Percentiles rank a stretch among this genome's conserved stretches.
Evolutionary conservation across 441 rosid species (phyloP).

Genomic region (Aleurites moluccanus): DNA sequence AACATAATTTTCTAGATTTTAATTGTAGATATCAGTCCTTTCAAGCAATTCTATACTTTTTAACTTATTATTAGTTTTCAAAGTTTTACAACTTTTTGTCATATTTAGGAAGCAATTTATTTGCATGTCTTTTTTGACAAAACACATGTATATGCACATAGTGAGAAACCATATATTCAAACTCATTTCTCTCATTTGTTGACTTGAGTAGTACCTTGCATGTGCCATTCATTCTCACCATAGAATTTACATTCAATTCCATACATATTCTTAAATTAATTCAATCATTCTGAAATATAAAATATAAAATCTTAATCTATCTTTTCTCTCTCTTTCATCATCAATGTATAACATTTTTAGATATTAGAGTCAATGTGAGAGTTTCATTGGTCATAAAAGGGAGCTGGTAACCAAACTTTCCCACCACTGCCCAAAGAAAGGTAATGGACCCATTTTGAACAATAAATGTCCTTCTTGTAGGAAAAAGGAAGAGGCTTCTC

Average conservation of each 20-base stretch:
- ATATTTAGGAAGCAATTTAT: constrained; percentile 1
- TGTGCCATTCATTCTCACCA: constrained; percentile 26
- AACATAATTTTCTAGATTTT: no score
- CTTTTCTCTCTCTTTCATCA: not conserved
- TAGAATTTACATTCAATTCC: not conserved
- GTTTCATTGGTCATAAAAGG: constrained; percentile 37
- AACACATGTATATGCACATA: not conserved
- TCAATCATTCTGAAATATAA: not conserved
- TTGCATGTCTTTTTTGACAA: constrained; percentile 32
- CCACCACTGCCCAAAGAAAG: constrained; percentile 40
- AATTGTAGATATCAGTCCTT: not conserved
- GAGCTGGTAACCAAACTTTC: constrained; percentile 61
- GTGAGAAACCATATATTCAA: not conserved
- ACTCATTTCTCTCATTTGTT: constrained; percentile 34
- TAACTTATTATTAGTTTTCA: not conserved
- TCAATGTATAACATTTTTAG: not conserved
- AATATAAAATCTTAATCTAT: not conserved
- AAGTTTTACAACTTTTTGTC: not conserved
- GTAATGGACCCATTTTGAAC: constrained; percentile 39
- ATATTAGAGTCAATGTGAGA: constrained; percentile 1
- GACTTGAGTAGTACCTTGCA: constrained; percentile 35
- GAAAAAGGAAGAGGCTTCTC: constrained; percentile 33
- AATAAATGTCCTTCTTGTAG: constrained; percentile 37
- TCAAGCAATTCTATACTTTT: not conserved
- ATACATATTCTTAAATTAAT: not conserved